Evolutionary conservation across 1,284 basidiomycete species (phyloP), one percentile per base, ranked within the genome.

Genomic region (Heterobasidion occidentale): DNA sequence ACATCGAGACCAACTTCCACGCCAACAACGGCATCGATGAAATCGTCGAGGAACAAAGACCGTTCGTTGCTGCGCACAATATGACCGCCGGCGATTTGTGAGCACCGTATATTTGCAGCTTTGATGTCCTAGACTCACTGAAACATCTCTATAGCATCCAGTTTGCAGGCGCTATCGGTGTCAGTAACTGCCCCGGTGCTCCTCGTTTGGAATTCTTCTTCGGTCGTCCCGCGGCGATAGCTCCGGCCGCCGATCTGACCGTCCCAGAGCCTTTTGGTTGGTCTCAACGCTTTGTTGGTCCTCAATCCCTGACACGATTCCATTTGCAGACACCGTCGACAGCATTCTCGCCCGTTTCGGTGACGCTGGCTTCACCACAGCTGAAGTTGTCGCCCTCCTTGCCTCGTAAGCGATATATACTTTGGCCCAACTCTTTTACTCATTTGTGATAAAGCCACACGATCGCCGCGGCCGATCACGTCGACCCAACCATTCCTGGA

Each of bases 21-120:
- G 63, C 67, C 11, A 68, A 66, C 56, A 54, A 58, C 52, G 67
- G 68, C 33, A 61, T 68, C 36, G 68, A 68, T 58, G 65, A 67
- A 36, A 65, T 68, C 52, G 65, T 68, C 46, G 59, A 59, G 19
- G 56, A 55, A 17, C 65, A 67, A 56, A 59, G 56, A 47, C 66
- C 65, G 15, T 66, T 67, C 61, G 56, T 64, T 17, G 57, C 62
- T 51, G 60, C 53, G 53, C 62, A 68, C 62, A 63, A 63, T 59
- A 63, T 65, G 9, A 64, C 66, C 44, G 59, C 66, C 34, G 67
- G 65, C 34, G 68, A 70, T 59, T 66, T 68, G 64, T 66, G 53
- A 50, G 64, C 38, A 42, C 11, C 38, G 38, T 12, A 2, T 19
- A n/a, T 27, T 2, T 45, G 2, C 20, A 9, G 38, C 19, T 27